These are phyloP conservation scores for Pseudogymnoascus sp. DNA, from an alignment of 2,329 filamentous ascomycete species.

Conservation along the genomic window DNA sequence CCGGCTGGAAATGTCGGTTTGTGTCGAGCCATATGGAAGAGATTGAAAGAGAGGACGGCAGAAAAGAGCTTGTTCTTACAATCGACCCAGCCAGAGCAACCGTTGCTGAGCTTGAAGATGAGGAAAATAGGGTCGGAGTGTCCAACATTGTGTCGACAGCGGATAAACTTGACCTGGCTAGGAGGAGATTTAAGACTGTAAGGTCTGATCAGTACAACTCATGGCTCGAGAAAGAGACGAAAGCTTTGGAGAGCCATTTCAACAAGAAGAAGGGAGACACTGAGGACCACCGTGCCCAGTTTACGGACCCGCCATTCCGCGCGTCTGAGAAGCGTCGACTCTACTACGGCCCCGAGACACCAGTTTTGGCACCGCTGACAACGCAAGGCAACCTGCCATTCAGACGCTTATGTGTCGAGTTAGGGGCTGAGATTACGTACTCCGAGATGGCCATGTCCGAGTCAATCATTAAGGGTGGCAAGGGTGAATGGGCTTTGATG, in stretches of 20 bases:
- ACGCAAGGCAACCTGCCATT: conserved; percentile 97
- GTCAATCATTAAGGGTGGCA: conserved; percentile 81
- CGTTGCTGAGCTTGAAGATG: conserved; percentile 26
- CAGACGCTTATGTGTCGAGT: conserved; percentile 76
- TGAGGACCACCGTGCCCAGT: conserved; percentile 70
- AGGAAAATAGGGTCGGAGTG: conserved; percentile 51
- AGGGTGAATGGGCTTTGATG: conserved; percentile 89
- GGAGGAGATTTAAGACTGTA: conserved; percentile 61
- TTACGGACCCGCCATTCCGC: conserved; percentile 76
- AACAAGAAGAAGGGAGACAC: conserved; percentile 37
- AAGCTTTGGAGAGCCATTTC: conserved; percentile 41
- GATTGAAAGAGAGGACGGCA: conserved; percentile 66
- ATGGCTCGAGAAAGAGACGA: conserved; percentile 65
- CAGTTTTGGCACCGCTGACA: conserved; percentile 85
- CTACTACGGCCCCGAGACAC: conserved; percentile 92
- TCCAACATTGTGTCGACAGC: conserved; percentile 66
- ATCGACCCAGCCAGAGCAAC: conserved; percentile 29
- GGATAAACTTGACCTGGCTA: conserved; percentile 67
- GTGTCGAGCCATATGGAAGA: conserved; percentile 81
- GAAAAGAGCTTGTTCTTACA: conserved; percentile 70
- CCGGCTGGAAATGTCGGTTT: conserved; percentile 93
- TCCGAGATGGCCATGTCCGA: conserved; percentile 97
- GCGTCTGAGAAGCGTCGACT: conserved; percentile 89
- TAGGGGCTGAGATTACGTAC: conserved; percentile 89
- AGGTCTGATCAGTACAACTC: conserved; percentile 68